These are phyloP conservation scores for Globisporangium alternatum DNA, from an alignment of 352 stramenopile genomes.

Conservation along the genomic window DNA sequence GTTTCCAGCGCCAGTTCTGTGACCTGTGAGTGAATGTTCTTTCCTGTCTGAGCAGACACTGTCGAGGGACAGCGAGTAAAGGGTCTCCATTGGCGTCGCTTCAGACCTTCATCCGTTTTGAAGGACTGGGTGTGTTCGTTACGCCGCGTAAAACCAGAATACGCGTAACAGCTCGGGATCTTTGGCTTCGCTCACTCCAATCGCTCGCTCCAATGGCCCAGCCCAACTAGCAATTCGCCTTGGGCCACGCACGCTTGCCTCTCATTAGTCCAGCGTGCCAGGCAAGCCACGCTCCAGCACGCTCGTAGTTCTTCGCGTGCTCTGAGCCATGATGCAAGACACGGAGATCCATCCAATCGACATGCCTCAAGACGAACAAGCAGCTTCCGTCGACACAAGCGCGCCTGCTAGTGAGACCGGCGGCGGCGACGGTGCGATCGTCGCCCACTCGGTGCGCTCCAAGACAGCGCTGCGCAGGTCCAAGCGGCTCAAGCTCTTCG, in stretches of 20 bases:
- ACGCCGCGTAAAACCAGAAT: neutral
- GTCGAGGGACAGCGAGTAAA: neutral
- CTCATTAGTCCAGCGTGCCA: neutral
- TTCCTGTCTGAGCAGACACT: neutral
- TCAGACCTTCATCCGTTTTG: neutral
- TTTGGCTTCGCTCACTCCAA: neutral
- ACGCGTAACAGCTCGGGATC: neutral
- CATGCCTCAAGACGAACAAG: constrained; percentile 1
- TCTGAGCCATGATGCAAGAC: constrained; percentile 11
- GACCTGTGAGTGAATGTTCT: neutral
- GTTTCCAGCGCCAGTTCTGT: constrained; percentile 9
- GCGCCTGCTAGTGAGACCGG: neutral
- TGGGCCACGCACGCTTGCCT: neutral
- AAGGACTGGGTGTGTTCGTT: neutral
- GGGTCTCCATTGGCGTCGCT: neutral
- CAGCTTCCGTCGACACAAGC: too few relatives aligned
- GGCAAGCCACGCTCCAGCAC: neutral
- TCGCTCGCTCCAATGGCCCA: neutral
- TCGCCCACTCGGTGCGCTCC: neutral
- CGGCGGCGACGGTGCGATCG: neutral
- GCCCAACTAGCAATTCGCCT: neutral
- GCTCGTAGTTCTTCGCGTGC: neutral
- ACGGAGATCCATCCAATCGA: constrained; percentile 10
- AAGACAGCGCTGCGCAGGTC: neutral
- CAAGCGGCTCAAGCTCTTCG: constrained; percentile 18